These are phyloP conservation scores for Canna indica DNA, from an alignment of 176 grass and related monocot genomes.

Conservation along the genomic window DNA sequence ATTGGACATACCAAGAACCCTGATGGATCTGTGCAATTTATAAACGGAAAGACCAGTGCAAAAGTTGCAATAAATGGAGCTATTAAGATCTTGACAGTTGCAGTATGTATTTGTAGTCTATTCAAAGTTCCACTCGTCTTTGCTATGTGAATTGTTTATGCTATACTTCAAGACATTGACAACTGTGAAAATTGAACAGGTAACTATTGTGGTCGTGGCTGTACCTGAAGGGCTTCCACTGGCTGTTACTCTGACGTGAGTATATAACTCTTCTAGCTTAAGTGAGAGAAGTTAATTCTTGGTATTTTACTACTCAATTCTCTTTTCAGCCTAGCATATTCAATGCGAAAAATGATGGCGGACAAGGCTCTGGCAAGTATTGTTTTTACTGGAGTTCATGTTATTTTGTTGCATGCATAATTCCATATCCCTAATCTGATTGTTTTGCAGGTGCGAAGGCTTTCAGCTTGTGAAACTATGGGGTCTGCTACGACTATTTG, in stretches of 20 bases:
- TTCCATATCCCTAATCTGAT: not conserved
- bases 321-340: conserved; percentile 69
- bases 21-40: conserved; percentile 70
- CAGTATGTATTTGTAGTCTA: conserved; percentile 39
- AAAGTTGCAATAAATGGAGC: conserved; percentile 50
- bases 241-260: conserved; percentile 98
- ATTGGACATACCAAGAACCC: conserved; percentile 63
- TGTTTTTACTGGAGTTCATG: not conserved
- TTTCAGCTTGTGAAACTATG: conserved; percentile 99
- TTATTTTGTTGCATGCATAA: conserved; percentile 17
- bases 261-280: not conserved
- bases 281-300: not conserved
- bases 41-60: conserved; percentile 75
- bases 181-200: conserved; percentile 30
- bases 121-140: conserved; percentile 11
- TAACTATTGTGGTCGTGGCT: conserved; percentile 92
- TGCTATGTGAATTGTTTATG: conserved; percentile 11
- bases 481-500: conserved; percentile 96
- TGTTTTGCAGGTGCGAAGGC: conserved; percentile 63
- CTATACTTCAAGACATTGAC: not conserved
- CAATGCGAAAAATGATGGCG: conserved; percentile 90
- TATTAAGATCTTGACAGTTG: conserved; percentile 78
- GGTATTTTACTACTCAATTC: not conserved
- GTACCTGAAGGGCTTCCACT: conserved; percentile 91
- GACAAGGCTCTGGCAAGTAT: conserved; percentile 76